Base-by-base conservation (phyloP, 1,284 basidiomycete species). In the Sporisorium iseilematis-ciliati region DNA sequence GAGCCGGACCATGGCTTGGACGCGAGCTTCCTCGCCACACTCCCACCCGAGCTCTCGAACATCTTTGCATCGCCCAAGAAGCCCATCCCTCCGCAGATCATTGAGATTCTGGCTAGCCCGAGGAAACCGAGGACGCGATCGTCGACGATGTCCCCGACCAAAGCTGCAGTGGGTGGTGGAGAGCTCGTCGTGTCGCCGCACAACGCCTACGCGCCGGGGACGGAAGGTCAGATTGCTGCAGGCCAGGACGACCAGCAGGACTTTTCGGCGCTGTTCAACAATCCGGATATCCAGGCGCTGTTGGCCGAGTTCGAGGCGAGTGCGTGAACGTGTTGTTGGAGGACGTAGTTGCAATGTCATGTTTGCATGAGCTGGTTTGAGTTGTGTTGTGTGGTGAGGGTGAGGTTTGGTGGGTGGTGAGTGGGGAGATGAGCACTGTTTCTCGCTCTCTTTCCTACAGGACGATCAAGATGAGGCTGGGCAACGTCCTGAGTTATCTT, bases 251-350 rank as follows among this genome's bases (percentile, higher is more conserved):
- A 45, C 3, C 16, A 53, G 35, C 63, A 74, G 20, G 72, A 67
- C 29, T 62, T 69, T 31, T 54, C 55, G 10, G 66, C 62, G 2
- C 50, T 71, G 25, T 72, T 76, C 20, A 57, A 43, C 48, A 76
- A 76, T 43, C 74, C 74, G 16, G 74, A 76, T 29, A 71, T 76
- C 29, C 74, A 76, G 54, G 65, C 68, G 2, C 38, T 76, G 23
- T 33, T 76, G 38, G 68, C 74, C 14, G 65, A 76, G 41, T 76
- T 76, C 38, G 56, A 58, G 41, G 53, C 42, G 7, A 7, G 26
- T 7, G 40, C 35, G 38, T 53, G 12, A 26, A 26, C 2, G 29
- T 7, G 43, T 11, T 35, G 12, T n/a, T n/a, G n/a, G n/a, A n/a
- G n/a, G n/a, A n/a, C n/a, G n/a, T n/a, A n/a, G 12, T 35, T 8